Evolutionary conservation across 1,284 basidiomycete genomes (phyloP).

Genomic region (Apiotrichum porosum): DNA sequence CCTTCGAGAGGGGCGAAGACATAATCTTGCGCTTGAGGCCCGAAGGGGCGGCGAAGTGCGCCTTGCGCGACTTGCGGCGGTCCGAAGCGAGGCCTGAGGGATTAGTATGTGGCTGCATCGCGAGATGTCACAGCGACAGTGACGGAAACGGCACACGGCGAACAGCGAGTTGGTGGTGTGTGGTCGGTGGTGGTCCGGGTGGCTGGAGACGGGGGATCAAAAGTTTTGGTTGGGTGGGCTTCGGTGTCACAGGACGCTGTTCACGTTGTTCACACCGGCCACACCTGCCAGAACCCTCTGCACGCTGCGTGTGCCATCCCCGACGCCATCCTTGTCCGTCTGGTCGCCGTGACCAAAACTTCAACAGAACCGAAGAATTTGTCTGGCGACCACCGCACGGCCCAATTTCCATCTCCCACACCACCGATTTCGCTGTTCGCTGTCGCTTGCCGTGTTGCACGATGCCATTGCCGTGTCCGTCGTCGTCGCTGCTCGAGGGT

Average conservation of each 20-base stretch:
- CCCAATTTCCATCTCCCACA: not conserved
- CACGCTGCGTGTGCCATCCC: no score
- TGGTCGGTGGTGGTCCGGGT: not conserved
- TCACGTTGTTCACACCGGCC: no score
- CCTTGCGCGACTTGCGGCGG: conserved; percentile 94
- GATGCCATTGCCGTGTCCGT: not conserved
- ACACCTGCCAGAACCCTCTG: no score
- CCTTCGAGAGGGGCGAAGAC: conserved; percentile 93
- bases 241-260: no score
- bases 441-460: not conserved
- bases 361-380: no score
- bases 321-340: no score
- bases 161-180: not conserved
- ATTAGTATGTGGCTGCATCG: conserved; percentile 5
- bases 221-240: not conserved
- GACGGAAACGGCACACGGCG: not conserved
- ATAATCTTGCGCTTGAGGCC: conserved; percentile 95
- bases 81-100: conserved; percentile 46
- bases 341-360: no score
- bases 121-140: not conserved
- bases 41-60: conserved; percentile 89
- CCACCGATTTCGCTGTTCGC: not conserved
- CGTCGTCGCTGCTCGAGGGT: not conserved
- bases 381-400: not conserved
- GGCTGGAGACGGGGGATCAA: no score